A percentile compares a stretch with the other conserved stretches of the same genome.
These are phyloP conservation scores for Calonectria ilicicola DNA, from an alignment of 2,329 filamentous ascomycete species.

Conservation along the genomic window DNA sequence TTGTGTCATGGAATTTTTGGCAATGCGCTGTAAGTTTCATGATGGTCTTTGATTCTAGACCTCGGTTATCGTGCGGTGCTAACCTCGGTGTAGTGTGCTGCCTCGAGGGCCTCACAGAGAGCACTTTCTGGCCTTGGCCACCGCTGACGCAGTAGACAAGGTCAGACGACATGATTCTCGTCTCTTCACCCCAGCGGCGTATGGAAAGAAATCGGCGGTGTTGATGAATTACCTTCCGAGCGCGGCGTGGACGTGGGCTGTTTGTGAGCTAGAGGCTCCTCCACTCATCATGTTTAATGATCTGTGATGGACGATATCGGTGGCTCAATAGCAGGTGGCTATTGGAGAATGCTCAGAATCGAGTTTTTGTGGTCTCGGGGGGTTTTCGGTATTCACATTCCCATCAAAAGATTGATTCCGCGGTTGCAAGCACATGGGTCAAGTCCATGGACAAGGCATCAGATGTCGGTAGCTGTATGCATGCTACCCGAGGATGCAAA, in stretches of 20 bases:
- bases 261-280: constrained; percentile 48
- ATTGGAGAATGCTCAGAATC: constrained; percentile 2
- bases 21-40: constrained; percentile 68
- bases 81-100: constrained; percentile 44
- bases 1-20: constrained; percentile 75
- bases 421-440: constrained; percentile 18
- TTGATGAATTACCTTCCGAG: constrained; percentile 51
- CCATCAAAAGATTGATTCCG: constrained; percentile 10
- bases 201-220: constrained; percentile 46
- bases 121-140: constrained; percentile 70
- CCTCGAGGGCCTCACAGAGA: constrained; percentile 52
- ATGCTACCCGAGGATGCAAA: constrained; percentile 37
- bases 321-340: constrained; percentile 12
- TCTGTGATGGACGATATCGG: constrained; percentile 37
- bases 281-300: constrained; percentile 52
- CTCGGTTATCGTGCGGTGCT: constrained; percentile 31
- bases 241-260: constrained; percentile 54
- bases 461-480: constrained; percentile 13
- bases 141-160: constrained; percentile 65
- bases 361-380: constrained; percentile 14
- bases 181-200: constrained; percentile 53
- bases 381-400: constrained; percentile 17
- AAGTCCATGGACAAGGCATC: constrained; percentile 15
- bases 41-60: constrained; percentile 12
- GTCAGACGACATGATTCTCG: constrained; percentile 44